Evolutionary conservation across 2,329 filamentous ascomycete species (phyloP), one percentile per base, ranked within the genome.

Genomic region (Claviceps fusiformis): DNA sequence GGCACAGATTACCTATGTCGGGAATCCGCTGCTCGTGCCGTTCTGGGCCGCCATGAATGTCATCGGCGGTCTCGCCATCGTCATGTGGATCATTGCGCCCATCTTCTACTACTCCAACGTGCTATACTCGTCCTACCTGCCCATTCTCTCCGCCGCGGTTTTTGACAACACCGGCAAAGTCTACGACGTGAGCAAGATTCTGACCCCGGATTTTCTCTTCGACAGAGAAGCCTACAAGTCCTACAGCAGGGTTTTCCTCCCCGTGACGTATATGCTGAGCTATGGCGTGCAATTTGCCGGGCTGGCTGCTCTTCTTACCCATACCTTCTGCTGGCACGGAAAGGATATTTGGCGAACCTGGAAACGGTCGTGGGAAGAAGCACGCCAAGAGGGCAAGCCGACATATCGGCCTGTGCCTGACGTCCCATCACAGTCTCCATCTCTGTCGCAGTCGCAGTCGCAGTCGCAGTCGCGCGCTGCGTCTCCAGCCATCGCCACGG

Each of bases 11-110:
- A 89, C 89, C 0, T 85, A 92, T 64, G 93, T 95, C 62, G 89
- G 89, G 17, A 93, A 88, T 4, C 89, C 87, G 0, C 73, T 95
- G 7, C 76, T 93, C 17, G 89, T 89, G 0, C 89, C 89, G 0
- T 93, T 92, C 68, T 90, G 89, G 88, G 86, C 88, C 45, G 85
- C 88, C 9, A 81, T 91, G 70, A 93, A 93, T 63, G 88, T 93
- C 43, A 81, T 93, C 33, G 86, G 85, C 56, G 89, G 88, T 5
- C 74, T 93, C 52, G 81, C 89, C 2, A 71, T 90, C 50, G 86
- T 93, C 53, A 92, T 93, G 85, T 93, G 88, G 88, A 79, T 92
- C 54, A 70, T 87, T 37, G 87, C 88, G 1, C 88, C 89, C 0
- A 77, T 92, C 41, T 78, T 89, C 63, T 92, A 92, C 69, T 95